phyloP scores from a whole-genome alignment of 495 filamentous ascomycete species.

The Lasiosphaeriaceae sp. region DNA sequence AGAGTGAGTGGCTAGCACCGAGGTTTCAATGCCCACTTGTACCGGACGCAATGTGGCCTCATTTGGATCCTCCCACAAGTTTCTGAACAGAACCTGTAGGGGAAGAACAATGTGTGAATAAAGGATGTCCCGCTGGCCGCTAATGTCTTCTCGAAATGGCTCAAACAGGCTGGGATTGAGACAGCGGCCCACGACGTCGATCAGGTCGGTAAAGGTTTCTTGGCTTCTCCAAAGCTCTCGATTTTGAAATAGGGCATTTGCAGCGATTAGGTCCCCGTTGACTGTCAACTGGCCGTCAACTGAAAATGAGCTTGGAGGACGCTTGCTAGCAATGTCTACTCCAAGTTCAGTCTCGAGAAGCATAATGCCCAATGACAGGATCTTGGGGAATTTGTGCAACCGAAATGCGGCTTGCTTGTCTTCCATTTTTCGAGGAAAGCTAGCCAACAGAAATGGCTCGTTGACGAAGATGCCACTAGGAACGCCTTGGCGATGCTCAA shows the following conservation, averaged over 20 bases:
- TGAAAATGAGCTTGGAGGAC: neutral
- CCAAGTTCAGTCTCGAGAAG: slow-evolving; percentile 25
- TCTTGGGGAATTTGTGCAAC: slow-evolving; percentile 20
- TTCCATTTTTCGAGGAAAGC: neutral
- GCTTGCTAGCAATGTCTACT: slow-evolving; percentile 6
- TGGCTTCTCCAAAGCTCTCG: neutral
- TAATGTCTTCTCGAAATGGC: neutral
- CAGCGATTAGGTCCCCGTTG: slow-evolving; percentile 18
- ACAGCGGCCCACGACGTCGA: neutral
- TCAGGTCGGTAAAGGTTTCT: neutral
- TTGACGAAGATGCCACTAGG: slow-evolving; percentile 20
- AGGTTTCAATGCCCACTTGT: neutral
- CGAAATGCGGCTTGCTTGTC: neutral
- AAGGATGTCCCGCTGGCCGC: neutral
- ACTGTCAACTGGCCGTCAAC: slow-evolving; percentile 13
- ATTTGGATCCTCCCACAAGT: neutral
- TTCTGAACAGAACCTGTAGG: neutral
- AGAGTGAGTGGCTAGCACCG: neutral
- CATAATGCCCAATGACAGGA: slow-evolving; percentile 24
- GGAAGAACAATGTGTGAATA: neutral
- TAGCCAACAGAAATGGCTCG: slow-evolving; percentile 19
- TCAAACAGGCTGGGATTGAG: neutral
- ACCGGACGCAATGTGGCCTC: neutral
- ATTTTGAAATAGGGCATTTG: neutral
- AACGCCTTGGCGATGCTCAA: slow-evolving; percentile 11